Evolutionary conservation across 306 rosid genomes (phyloP), one percentile per base, ranked within the genome.

Genomic region (Acacia melanoxylon): DNA sequence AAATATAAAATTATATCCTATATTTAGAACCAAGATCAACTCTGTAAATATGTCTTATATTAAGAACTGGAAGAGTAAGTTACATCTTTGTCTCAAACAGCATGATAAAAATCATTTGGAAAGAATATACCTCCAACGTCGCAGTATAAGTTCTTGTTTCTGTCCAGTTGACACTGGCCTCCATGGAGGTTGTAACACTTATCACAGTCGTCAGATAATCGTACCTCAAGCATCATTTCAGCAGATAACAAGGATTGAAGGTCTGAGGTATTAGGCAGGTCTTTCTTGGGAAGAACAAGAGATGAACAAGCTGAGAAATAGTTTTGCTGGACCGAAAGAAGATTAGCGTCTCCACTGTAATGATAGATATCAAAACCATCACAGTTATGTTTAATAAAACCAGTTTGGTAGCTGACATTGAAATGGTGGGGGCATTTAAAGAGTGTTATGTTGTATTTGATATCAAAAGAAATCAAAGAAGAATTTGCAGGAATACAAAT

Each of bases 281-380:
- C 25, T 15, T 3, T 74, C 9, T 0, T 69, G 33, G 82, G 90
- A 76, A 87, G 86, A 8, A 22, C 41, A 42, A 78, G 13, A 12
- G 2, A 7, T 45, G 82, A 79, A 69, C 90, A 35, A 4, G 40
- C 6, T 0, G 40, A 35, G 40, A 35, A 35, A 35, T 35, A 5
- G 6, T 7, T 35, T 5, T 35, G 6, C 0, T 35, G 40, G 6
- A 0, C 40, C 4, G 40, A 4, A 4, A 4, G 40, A 35, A 35
- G 40, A 35, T 35, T 5, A 35, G 6, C 5, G 7, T 4, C 6
- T 35, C 6, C 6, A 5, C 40, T 35, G 40, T 35, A 35, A 35
- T 35, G 7, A 13, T 46, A 37, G 24, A 37, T 8, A 66, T 68
- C 22, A 4, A 35, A 68, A 12, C 3, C 27, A 8, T 2, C 0